Evolutionary conservation across 306 rosid species (phyloP).

Genomic region (Quercus engelmannii): DNA sequence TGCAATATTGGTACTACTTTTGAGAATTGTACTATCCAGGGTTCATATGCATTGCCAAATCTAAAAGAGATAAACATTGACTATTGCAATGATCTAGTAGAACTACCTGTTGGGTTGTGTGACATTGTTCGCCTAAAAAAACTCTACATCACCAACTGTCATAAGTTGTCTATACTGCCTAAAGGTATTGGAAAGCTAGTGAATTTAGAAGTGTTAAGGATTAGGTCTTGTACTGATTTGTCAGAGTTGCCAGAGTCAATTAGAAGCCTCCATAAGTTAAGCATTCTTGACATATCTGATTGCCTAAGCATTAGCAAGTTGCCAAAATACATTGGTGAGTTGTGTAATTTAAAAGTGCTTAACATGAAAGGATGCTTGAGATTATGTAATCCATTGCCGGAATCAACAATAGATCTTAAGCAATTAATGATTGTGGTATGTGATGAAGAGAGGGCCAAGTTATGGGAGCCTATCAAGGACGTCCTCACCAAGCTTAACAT

Average conservation of each 20-base stretch:
- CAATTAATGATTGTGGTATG: no score
- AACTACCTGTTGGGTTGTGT: slow-evolving; percentile 24
- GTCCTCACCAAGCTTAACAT: no score
- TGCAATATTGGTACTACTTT: slow-evolving; percentile 33
- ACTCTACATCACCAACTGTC: slow-evolving; percentile 33
- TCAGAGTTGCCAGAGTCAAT: not conserved
- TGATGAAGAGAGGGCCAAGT: no score
- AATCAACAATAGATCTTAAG: no score
- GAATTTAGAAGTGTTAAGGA: slow-evolving; percentile 28
- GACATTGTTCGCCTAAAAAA: slow-evolving; percentile 15
- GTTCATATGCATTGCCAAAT: slow-evolving; percentile 32
- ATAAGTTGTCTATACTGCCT: slow-evolving; percentile 25
- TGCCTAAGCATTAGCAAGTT: no score
- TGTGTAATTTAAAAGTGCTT: no score
- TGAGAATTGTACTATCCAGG: not conserved
- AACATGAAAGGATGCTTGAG: no score
- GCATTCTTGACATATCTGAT: no score
- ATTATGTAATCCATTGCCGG: no score
- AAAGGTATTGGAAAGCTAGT: slow-evolving; percentile 2
- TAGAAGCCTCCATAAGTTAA: no score
- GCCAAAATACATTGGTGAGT: no score
- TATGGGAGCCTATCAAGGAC: no score
- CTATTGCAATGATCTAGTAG: slow-evolving; percentile 25
- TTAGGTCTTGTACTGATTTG: slow-evolving; percentile 30
- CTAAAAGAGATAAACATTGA: slow-evolving; percentile 34